A percentile compares a stretch with the other conserved stretches of the same genome.
These are phyloP conservation scores for Phlyctochytrium planicorne DNA, from an alignment of 192 early-diverging fungal species.

Conservation along the genomic window DNA sequence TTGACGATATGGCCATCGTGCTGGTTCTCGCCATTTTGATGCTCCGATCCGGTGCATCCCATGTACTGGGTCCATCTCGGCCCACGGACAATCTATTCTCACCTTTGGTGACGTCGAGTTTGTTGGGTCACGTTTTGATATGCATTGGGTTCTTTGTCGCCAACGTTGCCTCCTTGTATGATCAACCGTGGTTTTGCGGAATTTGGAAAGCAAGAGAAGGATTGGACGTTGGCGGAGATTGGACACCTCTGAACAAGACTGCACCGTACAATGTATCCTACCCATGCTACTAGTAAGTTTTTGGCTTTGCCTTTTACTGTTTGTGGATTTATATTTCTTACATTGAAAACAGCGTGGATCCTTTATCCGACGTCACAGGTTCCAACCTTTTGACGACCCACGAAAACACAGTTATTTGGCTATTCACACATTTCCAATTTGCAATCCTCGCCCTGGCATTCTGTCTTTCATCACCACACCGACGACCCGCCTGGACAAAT, in stretches of 20 bases:
- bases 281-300: constrained; percentile 45
- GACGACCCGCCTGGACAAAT: constrained; percentile 50
- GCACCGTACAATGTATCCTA: constrained; percentile 25
- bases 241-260: constrained; percentile 24
- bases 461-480: constrained; percentile 28
- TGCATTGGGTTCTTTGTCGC: constrained; percentile 32
- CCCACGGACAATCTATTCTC: constrained; percentile 48
- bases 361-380: constrained; percentile 12
- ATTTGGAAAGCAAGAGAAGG: constrained; percentile 16
- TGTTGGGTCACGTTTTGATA: constrained; percentile 45
- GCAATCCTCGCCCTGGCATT: constrained; percentile 31
- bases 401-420: constrained; percentile 50
- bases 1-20: constrained; percentile 52
- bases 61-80: constrained; percentile 16
- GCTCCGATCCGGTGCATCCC: constrained; percentile 31
- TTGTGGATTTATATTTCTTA: not conserved
- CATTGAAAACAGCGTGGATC: constrained; percentile 24
- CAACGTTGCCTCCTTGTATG: constrained; percentile 15
- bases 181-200: constrained; percentile 45
- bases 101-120: constrained; percentile 31
- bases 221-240: constrained; percentile 31
- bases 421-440: constrained; percentile 48
- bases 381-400: constrained; percentile 30
- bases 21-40: constrained; percentile 41
- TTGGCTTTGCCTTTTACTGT: not conserved